Conservation (phyloP, 2,329 filamentous ascomycete species). For the Botrytis tulipae region DNA sequence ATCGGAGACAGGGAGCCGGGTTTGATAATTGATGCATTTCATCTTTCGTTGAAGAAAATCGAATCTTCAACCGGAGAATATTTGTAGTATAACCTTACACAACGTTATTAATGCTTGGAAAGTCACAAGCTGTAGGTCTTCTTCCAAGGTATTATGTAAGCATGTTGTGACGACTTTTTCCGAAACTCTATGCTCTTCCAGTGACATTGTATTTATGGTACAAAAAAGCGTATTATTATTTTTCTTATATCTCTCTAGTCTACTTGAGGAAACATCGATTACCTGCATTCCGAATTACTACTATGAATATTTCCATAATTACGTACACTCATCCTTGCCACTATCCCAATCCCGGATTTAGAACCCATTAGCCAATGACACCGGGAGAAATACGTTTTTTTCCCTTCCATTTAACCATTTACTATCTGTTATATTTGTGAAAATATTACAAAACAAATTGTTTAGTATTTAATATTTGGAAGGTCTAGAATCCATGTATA, state of each 20-base stretch:
- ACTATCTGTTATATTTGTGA: background rate
- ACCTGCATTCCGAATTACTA: background rate
- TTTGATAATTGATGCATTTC: background rate
- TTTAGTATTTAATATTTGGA: background rate
- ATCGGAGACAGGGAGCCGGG: conserved; percentile 4
- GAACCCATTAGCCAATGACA: background rate
- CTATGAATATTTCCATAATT: background rate
- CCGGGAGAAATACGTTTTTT: background rate
- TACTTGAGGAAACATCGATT: background rate
- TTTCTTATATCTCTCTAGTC: background rate
- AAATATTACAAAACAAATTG: background rate
- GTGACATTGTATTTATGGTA: background rate
- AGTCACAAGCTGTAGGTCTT: background rate
- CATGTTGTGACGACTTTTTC: background rate
- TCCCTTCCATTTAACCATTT: background rate
- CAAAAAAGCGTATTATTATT: background rate
- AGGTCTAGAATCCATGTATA: background rate
- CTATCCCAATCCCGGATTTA: too few relatives aligned
- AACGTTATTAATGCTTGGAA: background rate
- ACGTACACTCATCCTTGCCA: background rate
- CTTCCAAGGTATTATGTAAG: conserved; percentile 1
- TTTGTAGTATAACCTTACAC: background rate
- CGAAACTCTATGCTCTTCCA: background rate
- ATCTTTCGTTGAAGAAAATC: background rate
- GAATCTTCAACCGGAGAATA: background rate